Evolutionary conservation across 768 basidiomycete species (phyloP).

Genomic region (Leccinum pellstonianum): DNA sequence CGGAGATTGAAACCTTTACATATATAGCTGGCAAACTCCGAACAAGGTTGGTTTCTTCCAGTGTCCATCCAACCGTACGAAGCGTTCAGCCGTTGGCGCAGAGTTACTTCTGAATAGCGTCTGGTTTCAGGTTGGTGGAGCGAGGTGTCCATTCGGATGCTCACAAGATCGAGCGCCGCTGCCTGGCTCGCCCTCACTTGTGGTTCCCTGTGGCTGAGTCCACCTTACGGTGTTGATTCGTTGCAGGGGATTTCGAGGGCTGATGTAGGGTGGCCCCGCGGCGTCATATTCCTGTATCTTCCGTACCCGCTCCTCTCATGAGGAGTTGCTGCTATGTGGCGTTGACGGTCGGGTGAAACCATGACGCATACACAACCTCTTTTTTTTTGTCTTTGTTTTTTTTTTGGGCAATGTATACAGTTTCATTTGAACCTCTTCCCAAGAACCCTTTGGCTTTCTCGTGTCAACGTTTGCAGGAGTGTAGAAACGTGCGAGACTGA

Average conservation of each 20-base stretch:
- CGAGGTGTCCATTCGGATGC: conserved; percentile 56
- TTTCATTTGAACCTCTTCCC: background rate
- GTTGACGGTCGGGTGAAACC: conserved; percentile 82
- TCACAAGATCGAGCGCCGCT: conserved; percentile 48
- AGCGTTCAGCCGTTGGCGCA: conserved; percentile 54
- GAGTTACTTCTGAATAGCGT: conserved; percentile 53
- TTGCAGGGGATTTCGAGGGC: conserved; percentile 35
- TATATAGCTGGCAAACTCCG: conserved; percentile 32
- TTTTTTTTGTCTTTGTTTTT: background rate
- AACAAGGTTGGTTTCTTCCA: conserved; percentile 29
- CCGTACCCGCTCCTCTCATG: conserved; percentile 51
- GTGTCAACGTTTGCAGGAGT: background rate
- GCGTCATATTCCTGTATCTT: conserved; percentile 84
- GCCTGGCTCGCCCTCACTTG: conserved; percentile 37
- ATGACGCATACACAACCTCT: conserved; percentile 59
- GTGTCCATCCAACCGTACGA: conserved; percentile 72
- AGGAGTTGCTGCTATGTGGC: conserved; percentile 52
- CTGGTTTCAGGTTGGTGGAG: conserved; percentile 73
- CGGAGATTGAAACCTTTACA: conserved; percentile 28
- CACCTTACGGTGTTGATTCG: conserved; percentile 56
- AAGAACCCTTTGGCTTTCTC: background rate
- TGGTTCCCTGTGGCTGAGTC: conserved; percentile 43
- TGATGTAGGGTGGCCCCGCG: conserved; percentile 44
- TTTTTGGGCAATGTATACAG: background rate
- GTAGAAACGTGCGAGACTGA: background rate